These are phyloP conservation scores for Hippophae gyantsensis DNA, from an alignment of 306 rosid genomes.

Conservation along the genomic window DNA sequence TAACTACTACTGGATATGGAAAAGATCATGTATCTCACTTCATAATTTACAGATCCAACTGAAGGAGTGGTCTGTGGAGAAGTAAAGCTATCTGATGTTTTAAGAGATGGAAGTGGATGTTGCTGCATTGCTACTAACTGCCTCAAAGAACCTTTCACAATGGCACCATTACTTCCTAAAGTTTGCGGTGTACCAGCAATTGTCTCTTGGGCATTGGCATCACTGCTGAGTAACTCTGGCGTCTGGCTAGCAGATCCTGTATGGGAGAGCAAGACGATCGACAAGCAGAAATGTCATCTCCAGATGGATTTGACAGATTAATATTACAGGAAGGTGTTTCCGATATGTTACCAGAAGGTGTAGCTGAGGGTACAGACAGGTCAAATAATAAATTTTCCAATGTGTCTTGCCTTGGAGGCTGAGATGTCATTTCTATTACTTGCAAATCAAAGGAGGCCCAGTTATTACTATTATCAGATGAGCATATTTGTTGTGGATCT, in stretches of 20 bases:
- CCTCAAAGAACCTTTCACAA: slow-evolving; percentile 13
- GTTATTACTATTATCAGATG: slow-evolving; percentile 21
- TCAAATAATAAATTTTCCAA: slow-evolving; percentile 47
- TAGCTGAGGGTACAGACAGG: slow-evolving; percentile 37
- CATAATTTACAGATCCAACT: slow-evolving; percentile 23
- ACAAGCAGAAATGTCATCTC: slow-evolving; percentile 17
- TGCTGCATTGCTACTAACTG: slow-evolving; percentile 22
- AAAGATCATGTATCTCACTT: slow-evolving; percentile 35
- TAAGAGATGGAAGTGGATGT: slow-evolving; percentile 19
- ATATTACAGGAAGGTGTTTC: slow-evolving; percentile 17
- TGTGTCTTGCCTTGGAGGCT: slow-evolving; percentile 29
- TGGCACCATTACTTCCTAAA: background rate
- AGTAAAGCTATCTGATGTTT: slow-evolving; percentile 9
- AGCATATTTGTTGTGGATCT: slow-evolving; percentile 27
- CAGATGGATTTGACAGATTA: slow-evolving; percentile 20
- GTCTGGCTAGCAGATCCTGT: slow-evolving; percentile 14
- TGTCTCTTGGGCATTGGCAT: slow-evolving; percentile 17
- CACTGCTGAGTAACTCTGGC: slow-evolving; percentile 17
- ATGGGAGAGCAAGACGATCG: slow-evolving; percentile 20
- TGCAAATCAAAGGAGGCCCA: slow-evolving; percentile 40
- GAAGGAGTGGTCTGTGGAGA: slow-evolving; percentile 18
- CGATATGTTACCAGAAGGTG: slow-evolving; percentile 11
- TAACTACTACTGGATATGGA: background rate
- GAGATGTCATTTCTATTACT: slow-evolving; percentile 20
- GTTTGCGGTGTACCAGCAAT: slow-evolving; percentile 18